Evolutionary conservation across 164 flowering plant species (phyloP), one percentile per base, ranked within the genome.

Genomic region (Pachysandra terminalis): DNA sequence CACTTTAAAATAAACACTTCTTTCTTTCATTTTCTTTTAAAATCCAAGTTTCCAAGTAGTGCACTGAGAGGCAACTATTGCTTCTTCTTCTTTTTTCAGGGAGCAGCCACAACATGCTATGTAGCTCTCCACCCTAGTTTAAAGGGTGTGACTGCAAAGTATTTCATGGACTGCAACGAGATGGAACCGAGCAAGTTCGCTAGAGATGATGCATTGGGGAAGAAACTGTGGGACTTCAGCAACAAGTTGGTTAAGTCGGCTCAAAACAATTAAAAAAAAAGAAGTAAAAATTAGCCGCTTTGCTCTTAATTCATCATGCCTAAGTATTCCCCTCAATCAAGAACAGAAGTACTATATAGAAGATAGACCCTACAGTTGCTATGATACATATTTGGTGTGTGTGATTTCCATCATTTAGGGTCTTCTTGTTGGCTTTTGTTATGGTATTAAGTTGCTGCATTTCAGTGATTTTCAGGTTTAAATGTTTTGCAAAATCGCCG

Each of bases 31-130:
- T n/a, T n/a, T n/a, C n/a, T n/a, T n/a, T n/a, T n/a, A n/a, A n/a
- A n/a, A n/a, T n/a, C n/a, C n/a, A n/a, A n/a, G n/a, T n/a, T n/a
- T n/a, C n/a, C n/a, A n/a, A n/a, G n/a, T n/a, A n/a, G n/a, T n/a
- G n/a, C n/a, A n/a, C n/a, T n/a, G n/a, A n/a, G n/a, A n/a, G n/a
- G n/a, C n/a, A n/a, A 32, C 7, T 7, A 3, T 15, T 28, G 25
- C 40, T 59, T 56, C 32, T 58, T 65, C 64, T n/a, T n/a, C n/a
- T n/a, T n/a, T n/a, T n/a, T n/a, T 21, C 81, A 92, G 99, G 99
- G 99, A 37, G 99, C 99, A 35, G 91, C 99, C 23, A 92, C 99
- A 7, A 84, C 97, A 19, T 92, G 96, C 78, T 92, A 87, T 61
- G 91, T 77, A 0, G 98, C 99, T 0, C 85, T 95, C 12, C 96